Evolutionary conservation across 2,329 filamentous ascomycete species (phyloP).

Genomic region (Monosporascus cannonballus): DNA sequence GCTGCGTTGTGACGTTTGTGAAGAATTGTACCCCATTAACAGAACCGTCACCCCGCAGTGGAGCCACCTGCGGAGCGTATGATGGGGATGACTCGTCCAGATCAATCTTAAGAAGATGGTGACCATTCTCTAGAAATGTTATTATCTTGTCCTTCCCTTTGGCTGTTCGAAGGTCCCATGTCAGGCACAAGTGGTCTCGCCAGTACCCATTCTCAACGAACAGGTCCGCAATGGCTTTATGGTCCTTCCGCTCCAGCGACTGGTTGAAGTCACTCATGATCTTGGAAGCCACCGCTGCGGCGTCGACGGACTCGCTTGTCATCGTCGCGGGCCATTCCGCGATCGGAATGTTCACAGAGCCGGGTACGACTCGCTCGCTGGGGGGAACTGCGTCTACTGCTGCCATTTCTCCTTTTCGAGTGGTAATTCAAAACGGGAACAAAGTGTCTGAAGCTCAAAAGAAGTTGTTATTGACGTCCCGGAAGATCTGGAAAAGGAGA

Average conservation of each 20-base stretch:
- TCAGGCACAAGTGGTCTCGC: constrained; percentile 51
- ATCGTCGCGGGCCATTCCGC: constrained; percentile 34
- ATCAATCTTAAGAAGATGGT: constrained; percentile 29
- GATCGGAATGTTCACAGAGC: constrained; percentile 32
- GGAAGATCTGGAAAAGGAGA: no score
- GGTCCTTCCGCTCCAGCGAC: constrained; percentile 27
- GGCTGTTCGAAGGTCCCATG: constrained; percentile 51
- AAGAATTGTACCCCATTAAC: constrained; percentile 45
- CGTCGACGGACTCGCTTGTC: constrained; percentile 27
- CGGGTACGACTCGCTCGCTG: constrained; percentile 25
- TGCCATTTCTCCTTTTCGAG: constrained; percentile 4
- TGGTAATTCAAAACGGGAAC: no score
- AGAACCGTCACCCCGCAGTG: constrained; percentile 37
- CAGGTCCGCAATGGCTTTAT: constrained; percentile 29
- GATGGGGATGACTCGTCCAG: constrained; percentile 33
- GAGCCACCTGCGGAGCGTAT: constrained; percentile 31
- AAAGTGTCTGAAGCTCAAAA: no score
- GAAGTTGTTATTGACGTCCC: no score
- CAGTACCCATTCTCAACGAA: constrained; percentile 49
- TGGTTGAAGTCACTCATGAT: constrained; percentile 33
- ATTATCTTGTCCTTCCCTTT: constrained; percentile 37
- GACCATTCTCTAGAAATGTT: constrained; percentile 23
- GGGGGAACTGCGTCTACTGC: constrained; percentile 12
- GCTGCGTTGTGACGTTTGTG: constrained; percentile 37
- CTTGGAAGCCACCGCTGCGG: constrained; percentile 28